Evolutionary conservation across 805 yeast species (phyloP).

Genomic region (Barnettozyma wickerhamii): DNA sequence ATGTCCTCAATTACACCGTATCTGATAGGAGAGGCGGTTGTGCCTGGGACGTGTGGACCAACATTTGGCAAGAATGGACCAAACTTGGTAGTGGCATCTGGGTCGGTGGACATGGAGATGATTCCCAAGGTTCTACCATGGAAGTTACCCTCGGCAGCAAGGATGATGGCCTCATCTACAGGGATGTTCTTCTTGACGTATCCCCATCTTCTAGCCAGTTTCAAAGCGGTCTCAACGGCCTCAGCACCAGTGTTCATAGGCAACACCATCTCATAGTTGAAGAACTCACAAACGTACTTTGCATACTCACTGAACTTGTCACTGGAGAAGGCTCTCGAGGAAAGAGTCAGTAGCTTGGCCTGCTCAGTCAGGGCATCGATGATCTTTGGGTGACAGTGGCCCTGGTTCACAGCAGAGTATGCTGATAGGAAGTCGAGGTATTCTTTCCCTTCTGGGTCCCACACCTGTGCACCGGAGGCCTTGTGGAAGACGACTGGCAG

Average conservation of each 20-base stretch:
- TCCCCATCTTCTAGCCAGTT: slow-evolving; percentile 97
- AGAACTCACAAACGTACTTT: slow-evolving; percentile 81
- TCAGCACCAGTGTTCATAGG: slow-evolving; percentile 99
- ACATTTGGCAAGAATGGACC: slow-evolving; percentile 87
- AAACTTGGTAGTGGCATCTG: slow-evolving; percentile 81
- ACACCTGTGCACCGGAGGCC: slow-evolving; percentile 88
- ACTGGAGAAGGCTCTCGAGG: slow-evolving; percentile 89
- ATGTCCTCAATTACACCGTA: slow-evolving; percentile 86
- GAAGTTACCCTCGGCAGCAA: slow-evolving; percentile 87
- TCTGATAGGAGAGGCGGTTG: slow-evolving; percentile 55
- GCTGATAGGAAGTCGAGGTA: slow-evolving; percentile 92
- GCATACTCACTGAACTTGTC: slow-evolving; percentile 86
- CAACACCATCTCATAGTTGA: slow-evolving; percentile 85
- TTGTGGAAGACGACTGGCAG: slow-evolving; percentile 88
- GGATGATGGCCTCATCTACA: slow-evolving; percentile 76
- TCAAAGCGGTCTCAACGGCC: slow-evolving; percentile 94
- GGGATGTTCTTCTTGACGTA: slow-evolving; percentile 83
- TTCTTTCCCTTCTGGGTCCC: slow-evolving; percentile 98
- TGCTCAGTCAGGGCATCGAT: slow-evolving; percentile 81
- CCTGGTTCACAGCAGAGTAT: slow-evolving; percentile 96
- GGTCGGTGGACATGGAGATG: slow-evolving; percentile 94
- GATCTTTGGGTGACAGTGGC: slow-evolving; percentile 95
- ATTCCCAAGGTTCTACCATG: slow-evolving; percentile 96
- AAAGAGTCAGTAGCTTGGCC: slow-evolving; percentile 77
- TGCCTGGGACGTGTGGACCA: slow-evolving; percentile 82